These are phyloP conservation scores for Trichoderma sp. DNA, from an alignment of 2,329 filamentous ascomycete species.

Conservation along the genomic window DNA sequence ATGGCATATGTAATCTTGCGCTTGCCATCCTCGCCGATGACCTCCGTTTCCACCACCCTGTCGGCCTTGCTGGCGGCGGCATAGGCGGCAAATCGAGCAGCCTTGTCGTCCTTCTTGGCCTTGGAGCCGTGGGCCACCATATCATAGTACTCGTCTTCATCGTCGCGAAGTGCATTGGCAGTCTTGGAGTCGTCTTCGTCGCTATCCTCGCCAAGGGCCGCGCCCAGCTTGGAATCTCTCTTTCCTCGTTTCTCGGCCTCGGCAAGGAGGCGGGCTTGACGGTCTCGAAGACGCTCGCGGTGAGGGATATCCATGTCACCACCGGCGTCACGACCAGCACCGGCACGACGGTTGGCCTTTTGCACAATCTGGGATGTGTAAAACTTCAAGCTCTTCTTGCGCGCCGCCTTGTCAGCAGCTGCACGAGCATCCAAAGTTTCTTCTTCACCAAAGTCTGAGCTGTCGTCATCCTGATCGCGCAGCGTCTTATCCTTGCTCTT, in stretches of 20 bases:
- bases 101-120: conserved; percentile 72
- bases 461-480: conserved; percentile 53
- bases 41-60: conserved; percentile 62
- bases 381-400: conserved; percentile 91
- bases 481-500: conserved; percentile 31
- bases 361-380: conserved; percentile 98
- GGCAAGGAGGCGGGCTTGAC: conserved; percentile 81
- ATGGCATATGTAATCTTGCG: conserved; percentile 91
- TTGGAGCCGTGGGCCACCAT: conserved; percentile 70
- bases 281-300: conserved; percentile 81
- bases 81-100: conserved; percentile 53
- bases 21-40: conserved; percentile 79
- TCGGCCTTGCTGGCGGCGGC: conserved; percentile 63
- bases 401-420: conserved; percentile 80
- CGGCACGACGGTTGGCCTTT: conserved; percentile 82
- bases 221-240: conserved; percentile 59
- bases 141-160: conserved; percentile 83
- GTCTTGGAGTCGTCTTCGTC: conserved; percentile 63
- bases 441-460: conserved; percentile 94
- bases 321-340: conserved; percentile 69
- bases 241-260: conserved; percentile 82
- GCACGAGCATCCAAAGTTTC: conserved; percentile 72
- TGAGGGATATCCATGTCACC: conserved; percentile 84
- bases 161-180: conserved; percentile 52
- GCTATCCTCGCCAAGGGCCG: conserved; percentile 66